Evolutionary conservation across 495 filamentous ascomycete species (phyloP).

Genomic region (Neurospora sp.): DNA sequence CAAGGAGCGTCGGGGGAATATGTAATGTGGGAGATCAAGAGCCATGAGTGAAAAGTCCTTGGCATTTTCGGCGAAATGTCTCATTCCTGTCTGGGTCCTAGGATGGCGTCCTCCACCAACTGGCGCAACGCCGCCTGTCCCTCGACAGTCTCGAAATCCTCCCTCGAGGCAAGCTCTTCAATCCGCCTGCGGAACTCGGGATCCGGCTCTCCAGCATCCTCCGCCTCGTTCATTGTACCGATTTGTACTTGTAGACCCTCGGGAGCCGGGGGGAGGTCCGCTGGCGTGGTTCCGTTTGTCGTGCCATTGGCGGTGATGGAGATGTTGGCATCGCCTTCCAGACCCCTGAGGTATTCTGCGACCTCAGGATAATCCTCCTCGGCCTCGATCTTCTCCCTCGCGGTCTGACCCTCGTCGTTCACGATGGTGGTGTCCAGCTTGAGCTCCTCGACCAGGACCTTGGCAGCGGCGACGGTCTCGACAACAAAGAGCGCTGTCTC

Average conservation of each 20-base stretch:
- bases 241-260: conserved; percentile 58
- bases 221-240: conserved; percentile 54
- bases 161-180: conserved; percentile 62
- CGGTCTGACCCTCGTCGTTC: conserved; percentile 59
- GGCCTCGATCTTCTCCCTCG: conserved; percentile 57
- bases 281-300: conserved; percentile 6
- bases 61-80: background rate
- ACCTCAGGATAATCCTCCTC: conserved; percentile 64
- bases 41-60: conserved; percentile 26
- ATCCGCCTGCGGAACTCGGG: conserved; percentile 65
- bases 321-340: conserved; percentile 23
- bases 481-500: conserved; percentile 86
- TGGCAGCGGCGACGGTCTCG: conserved; percentile 67
- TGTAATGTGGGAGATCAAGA: conserved; percentile 44
- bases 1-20: conserved; percentile 37
- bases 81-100: conserved; percentile 47
- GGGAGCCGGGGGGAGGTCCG: conserved; percentile 43
- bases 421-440: conserved; percentile 51
- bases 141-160: conserved; percentile 61
- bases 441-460: conserved; percentile 70
- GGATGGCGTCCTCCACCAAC: conserved; percentile 61
- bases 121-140: conserved; percentile 59
- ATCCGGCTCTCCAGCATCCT: conserved; percentile 49
- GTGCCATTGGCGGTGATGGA: conserved; percentile 20
- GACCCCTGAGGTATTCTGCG: conserved; percentile 52